A percentile compares a stretch with the other conserved stretches of the same genome.
These are phyloP conservation scores for Mucor racemosus DNA, from an alignment of 371 early-diverging fungal species.

Conservation along the genomic window DNA sequence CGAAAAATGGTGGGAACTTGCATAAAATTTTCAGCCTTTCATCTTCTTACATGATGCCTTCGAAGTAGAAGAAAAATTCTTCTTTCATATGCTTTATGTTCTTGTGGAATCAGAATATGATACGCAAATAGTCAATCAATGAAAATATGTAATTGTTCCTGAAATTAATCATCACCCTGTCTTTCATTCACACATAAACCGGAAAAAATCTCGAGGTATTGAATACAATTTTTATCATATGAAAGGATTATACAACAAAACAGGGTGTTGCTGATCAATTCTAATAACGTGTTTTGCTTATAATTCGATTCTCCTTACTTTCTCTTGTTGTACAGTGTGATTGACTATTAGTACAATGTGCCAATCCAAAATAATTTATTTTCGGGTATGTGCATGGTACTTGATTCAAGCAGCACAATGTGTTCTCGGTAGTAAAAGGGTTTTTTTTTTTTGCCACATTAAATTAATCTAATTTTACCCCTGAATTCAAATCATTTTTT, in stretches of 20 bases:
- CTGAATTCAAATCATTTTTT: background rate
- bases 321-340: background rate
- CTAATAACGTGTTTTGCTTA: background rate
- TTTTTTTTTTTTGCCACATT: background rate
- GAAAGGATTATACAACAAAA: background rate
- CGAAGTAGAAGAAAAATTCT: background rate
- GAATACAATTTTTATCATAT: background rate
- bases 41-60: background rate
- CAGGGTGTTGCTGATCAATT: background rate
- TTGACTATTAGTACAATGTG: background rate
- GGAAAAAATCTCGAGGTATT: background rate
- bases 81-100: background rate
- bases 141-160: background rate
- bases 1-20: background rate
- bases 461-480: background rate
- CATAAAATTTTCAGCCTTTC: background rate
- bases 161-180: background rate
- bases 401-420: background rate
- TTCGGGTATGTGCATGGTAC: background rate
- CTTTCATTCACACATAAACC: background rate
- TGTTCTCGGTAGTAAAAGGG: background rate
- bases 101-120: background rate
- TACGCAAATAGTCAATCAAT: background rate
- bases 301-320: background rate
- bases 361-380: background rate